Percentiles rank a stretch among this genome's conserved stretches.
phyloP scores from a whole-genome alignment of 2,329 filamentous ascomycete species.

The Xylaria sp. region DNA sequence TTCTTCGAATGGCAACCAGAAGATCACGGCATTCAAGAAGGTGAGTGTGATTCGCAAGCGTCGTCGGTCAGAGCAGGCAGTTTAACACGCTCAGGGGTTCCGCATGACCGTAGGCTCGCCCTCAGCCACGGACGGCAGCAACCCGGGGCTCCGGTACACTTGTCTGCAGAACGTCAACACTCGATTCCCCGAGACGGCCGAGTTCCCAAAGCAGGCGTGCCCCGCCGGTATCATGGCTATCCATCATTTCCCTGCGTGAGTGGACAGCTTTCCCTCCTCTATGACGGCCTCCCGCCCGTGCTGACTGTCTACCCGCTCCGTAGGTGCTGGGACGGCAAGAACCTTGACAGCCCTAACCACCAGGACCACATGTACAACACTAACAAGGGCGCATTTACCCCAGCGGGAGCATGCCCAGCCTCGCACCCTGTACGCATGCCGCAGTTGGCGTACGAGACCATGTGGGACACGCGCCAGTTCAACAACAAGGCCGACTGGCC shows the following conservation, averaged over 20 bases:
- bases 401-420: constrained; percentile 51
- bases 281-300: constrained; percentile 19
- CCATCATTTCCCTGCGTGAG: constrained; percentile 53
- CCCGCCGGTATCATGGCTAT: constrained; percentile 54
- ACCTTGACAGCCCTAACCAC: constrained; percentile 60
- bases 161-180: constrained; percentile 52
- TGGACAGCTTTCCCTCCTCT: constrained; percentile 27
- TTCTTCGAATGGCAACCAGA: constrained; percentile 53
- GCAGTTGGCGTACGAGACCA: constrained; percentile 57
- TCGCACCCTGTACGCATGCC: constrained; percentile 53
- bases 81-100: constrained; percentile 50
- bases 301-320: constrained; percentile 25
- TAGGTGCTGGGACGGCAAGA: constrained; percentile 60
- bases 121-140: constrained; percentile 41
- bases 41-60: constrained; percentile 37
- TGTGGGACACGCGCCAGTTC: constrained; percentile 57
- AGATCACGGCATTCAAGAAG: constrained; percentile 54
- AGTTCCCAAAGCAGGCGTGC: constrained; percentile 51
- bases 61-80: constrained; percentile 24
- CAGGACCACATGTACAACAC: constrained; percentile 59
- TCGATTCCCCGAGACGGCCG: constrained; percentile 52
- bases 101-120: constrained; percentile 55
- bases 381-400: constrained; percentile 46
- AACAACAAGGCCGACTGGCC: constrained; percentile 53
- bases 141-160: constrained; percentile 49